phyloP scores from a whole-genome alignment of 805 yeast genomes.

The Kodamaea neixiangensis region DNA sequence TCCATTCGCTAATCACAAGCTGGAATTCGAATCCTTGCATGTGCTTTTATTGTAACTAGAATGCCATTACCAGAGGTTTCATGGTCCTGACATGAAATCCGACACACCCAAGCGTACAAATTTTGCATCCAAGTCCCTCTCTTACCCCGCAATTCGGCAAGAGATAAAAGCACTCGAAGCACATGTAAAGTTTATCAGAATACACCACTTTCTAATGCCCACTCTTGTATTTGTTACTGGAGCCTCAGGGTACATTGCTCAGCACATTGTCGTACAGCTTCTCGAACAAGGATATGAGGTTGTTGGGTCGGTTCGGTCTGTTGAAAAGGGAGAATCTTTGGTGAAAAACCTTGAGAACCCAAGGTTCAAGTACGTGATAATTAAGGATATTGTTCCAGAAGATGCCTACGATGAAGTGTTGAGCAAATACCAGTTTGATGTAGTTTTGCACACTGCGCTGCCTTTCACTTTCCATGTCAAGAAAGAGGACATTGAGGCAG shows the following conservation, averaged over 20 bases:
- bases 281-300: slow-evolving; percentile 44
- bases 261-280: slow-evolving; percentile 40
- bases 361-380: slow-evolving; percentile 43
- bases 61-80: neutral
- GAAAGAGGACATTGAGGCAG: slow-evolving; percentile 44
- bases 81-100: neutral
- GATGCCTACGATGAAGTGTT: slow-evolving; percentile 50
- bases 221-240: slow-evolving; percentile 46
- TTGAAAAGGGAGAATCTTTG: slow-evolving; percentile 22
- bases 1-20: too few relatives aligned
- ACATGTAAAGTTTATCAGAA: slow-evolving; percentile 1
- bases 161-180: neutral
- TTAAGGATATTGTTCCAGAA: slow-evolving; percentile 47
- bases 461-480: slow-evolving; percentile 51
- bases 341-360: slow-evolving; percentile 12
- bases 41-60: too few relatives aligned
- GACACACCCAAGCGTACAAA: neutral
- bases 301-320: slow-evolving; percentile 53
- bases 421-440: slow-evolving; percentile 50
- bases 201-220: neutral
- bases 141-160: neutral
- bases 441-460: slow-evolving; percentile 62
- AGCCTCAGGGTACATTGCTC: slow-evolving; percentile 55
- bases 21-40: neutral
- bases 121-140: neutral